Evolutionary conservation across 1,284 basidiomycete species (phyloP).

Genomic region (Austroboletus niveus): DNA sequence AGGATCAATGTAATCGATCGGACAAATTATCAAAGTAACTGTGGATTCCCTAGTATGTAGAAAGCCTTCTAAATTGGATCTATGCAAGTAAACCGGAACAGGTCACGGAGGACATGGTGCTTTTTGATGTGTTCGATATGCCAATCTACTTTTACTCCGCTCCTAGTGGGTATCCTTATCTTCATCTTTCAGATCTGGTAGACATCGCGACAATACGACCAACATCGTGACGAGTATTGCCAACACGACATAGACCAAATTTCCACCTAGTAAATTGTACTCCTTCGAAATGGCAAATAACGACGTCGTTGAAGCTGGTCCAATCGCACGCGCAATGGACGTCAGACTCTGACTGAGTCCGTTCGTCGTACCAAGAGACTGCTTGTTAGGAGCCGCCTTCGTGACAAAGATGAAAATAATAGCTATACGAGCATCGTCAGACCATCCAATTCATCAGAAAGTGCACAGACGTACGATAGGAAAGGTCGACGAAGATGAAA

Average conservation of each 20-base stretch:
- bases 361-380: conserved; percentile 46
- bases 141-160: too few species aligned
- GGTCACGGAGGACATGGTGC: too few species aligned
- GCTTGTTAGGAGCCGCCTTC: conserved; percentile 32
- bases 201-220: conserved; percentile 18
- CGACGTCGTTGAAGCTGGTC: conserved; percentile 39
- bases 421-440: conserved; percentile 20
- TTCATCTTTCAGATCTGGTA: conserved; percentile 17
- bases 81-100: too few species aligned
- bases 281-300: conserved; percentile 39
- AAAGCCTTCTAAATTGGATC: too few species aligned
- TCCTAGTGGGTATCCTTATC: too few species aligned
- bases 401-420: conserved; percentile 34
- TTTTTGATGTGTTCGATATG: too few species aligned
- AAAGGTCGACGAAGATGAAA: conserved; percentile 25
- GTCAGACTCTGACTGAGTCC: conserved; percentile 50
- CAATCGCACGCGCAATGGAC: conserved; percentile 47
- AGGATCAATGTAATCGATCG: too few species aligned
- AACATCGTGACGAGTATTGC: conserved; percentile 7
- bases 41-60: too few species aligned
- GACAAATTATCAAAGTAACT: too few species aligned
- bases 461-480: conserved; percentile 24
- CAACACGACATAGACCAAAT: conserved; percentile 33
- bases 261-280: conserved; percentile 34
- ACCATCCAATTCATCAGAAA: background rate